Conservation (phyloP, 768 basidiomycete genomes). For the Naganishia vishniacii region DNA sequence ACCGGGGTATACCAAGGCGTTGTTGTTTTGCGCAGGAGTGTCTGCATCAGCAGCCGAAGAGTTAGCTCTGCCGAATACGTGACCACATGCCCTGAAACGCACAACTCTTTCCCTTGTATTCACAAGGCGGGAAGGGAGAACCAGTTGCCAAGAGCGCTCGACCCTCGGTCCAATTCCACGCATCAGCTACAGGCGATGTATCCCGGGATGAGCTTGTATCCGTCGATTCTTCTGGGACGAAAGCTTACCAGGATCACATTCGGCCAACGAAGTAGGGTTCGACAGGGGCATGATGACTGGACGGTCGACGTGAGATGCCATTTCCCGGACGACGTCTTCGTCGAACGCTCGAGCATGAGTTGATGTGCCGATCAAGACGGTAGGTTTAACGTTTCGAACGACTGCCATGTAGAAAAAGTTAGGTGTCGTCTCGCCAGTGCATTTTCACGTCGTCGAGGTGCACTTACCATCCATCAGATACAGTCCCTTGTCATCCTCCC, state of each 20-base stretch:
- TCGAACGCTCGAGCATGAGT: conserved; percentile 73
- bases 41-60: not conserved
- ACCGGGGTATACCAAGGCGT: conserved; percentile 64
- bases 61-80: not conserved
- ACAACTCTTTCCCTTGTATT: conserved; percentile 29
- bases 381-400: conserved; percentile 67
- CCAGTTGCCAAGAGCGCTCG: conserved; percentile 77
- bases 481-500: conserved; percentile 38
- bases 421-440: not conserved
- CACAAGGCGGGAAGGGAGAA: conserved; percentile 65
- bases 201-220: not conserved
- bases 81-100: not conserved
- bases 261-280: conserved; percentile 72
- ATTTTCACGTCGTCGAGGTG: not conserved
- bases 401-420: conserved; percentile 43
- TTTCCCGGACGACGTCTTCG: conserved; percentile 57
- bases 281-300: conserved; percentile 68
- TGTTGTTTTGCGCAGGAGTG: conserved; percentile 28
- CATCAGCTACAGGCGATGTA: conserved; percentile 11
- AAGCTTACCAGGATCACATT: conserved; percentile 49
- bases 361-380: conserved; percentile 77
- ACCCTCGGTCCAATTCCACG: conserved; percentile 63
- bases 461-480: conserved; percentile 55
- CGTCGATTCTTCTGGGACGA: not conserved
- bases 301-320: conserved; percentile 64